Evolutionary conservation across 768 basidiomycete species (phyloP).

Genomic region (Zangia roseola): DNA sequence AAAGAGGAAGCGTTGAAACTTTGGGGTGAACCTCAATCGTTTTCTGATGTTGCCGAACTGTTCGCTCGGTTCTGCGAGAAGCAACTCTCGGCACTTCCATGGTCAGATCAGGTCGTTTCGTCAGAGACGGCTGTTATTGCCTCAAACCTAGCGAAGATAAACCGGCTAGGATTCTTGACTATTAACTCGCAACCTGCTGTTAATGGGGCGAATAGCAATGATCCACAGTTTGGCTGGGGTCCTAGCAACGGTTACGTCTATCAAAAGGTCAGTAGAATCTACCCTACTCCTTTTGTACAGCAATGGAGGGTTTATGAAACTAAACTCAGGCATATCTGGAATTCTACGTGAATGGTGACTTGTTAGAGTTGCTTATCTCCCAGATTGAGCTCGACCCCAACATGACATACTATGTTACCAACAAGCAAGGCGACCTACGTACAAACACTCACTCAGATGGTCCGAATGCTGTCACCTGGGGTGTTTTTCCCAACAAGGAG

Average conservation of each 20-base stretch:
- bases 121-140: conserved; percentile 83
- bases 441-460: conserved; percentile 96
- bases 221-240: conserved; percentile 90
- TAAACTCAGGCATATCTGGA: conserved; percentile 82
- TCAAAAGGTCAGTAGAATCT: conserved; percentile 66
- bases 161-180: conserved; percentile 89
- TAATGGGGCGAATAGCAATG: conserved; percentile 82
- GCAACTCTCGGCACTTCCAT: conserved; percentile 78
- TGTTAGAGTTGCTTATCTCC: conserved; percentile 69
- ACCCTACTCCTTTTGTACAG: not conserved
- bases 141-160: conserved; percentile 77
- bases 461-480: conserved; percentile 99
- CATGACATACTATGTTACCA: conserved; percentile 97
- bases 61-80: conserved; percentile 84
- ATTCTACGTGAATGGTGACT: conserved; percentile 82
- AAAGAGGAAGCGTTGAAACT: conserved; percentile 83
- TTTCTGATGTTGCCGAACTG: conserved; percentile 64
- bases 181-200: conserved; percentile 98
- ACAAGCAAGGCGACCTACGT: conserved; percentile 89
- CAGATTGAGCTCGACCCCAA: conserved; percentile 84
- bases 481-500: conserved; percentile 96
- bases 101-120: conserved; percentile 90
- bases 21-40: conserved; percentile 79
- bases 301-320: not conserved
- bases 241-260: conserved; percentile 93